phyloP scores from a whole-genome alignment of 192 early-diverging fungal genomes.

The Coemansia sp. region DNA sequence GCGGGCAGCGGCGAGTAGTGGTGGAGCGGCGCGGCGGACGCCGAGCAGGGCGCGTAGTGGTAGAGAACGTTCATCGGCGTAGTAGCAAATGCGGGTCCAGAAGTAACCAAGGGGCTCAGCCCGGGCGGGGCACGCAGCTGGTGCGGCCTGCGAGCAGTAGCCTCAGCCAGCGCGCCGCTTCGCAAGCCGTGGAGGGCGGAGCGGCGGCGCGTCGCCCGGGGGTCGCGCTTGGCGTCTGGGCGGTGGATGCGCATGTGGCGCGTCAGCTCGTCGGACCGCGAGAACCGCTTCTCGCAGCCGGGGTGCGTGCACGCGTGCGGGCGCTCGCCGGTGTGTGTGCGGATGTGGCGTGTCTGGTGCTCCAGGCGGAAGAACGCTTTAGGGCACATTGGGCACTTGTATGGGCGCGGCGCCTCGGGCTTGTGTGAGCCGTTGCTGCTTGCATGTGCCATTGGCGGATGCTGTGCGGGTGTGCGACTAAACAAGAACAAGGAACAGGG shows the following conservation, averaged over 20 bases:
- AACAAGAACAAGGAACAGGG: not conserved
- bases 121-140: slow-evolving; percentile 47
- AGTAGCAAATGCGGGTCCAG: slow-evolving; percentile 39
- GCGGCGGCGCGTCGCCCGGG: slow-evolving; percentile 34
- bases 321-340: slow-evolving; percentile 35
- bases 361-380: slow-evolving; percentile 77
- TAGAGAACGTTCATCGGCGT: slow-evolving; percentile 22
- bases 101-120: slow-evolving; percentile 41
- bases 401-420: slow-evolving; percentile 63
- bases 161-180: slow-evolving; percentile 8
- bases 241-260: slow-evolving; percentile 66
- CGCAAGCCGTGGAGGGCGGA: slow-evolving; percentile 12
- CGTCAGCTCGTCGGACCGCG: slow-evolving; percentile 77
- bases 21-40: slow-evolving; percentile 25
- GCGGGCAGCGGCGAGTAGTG: slow-evolving; percentile 8
- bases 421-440: slow-evolving; percentile 35
- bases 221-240: slow-evolving; percentile 46
- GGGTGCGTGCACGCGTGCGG: slow-evolving; percentile 77
- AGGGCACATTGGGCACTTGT: slow-evolving; percentile 73
- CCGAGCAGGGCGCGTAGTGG: slow-evolving; percentile 36
- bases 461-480: not conserved
- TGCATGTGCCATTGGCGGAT: slow-evolving; percentile 25
- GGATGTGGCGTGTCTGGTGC: slow-evolving; percentile 80
- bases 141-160: slow-evolving; percentile 33
- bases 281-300: slow-evolving; percentile 80